phyloP scores from a whole-genome alignment of 441 rosid species.

The Arabidopsis lyrata region DNA sequence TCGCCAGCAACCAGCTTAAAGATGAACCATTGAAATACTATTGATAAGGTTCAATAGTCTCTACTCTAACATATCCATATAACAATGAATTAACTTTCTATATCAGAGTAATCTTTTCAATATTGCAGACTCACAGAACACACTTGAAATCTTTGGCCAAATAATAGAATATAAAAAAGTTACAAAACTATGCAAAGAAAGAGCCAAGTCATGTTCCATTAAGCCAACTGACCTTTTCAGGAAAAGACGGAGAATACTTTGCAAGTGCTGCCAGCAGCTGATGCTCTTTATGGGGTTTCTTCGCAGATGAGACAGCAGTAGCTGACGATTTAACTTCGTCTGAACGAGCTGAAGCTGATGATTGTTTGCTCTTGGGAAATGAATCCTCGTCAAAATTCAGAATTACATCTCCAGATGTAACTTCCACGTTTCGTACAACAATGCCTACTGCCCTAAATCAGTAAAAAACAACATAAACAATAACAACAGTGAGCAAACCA shows the following conservation, averaged over 20 bases:
- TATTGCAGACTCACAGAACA: conserved; percentile 19
- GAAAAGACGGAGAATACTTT: conserved; percentile 72
- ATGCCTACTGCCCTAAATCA: conserved; percentile 83
- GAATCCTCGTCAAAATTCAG: conserved; percentile 80
- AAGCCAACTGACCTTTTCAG: conserved; percentile 79
- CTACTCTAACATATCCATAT: conserved; percentile 2
- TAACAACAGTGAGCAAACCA: conserved; percentile 24
- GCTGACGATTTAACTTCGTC: conserved; percentile 47
- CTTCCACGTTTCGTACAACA: conserved; percentile 68
- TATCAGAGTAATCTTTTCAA: conserved; percentile 10
- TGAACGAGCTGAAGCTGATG: conserved; percentile 51
- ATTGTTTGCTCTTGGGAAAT: conserved; percentile 63
- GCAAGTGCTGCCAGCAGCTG: conserved; percentile 58
- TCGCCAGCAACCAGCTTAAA: neutral
- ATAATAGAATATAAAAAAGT: neutral
- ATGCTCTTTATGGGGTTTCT: conserved; percentile 57
- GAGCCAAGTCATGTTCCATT: conserved; percentile 13
- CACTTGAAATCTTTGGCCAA: conserved; percentile 9
- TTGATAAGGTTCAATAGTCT: neutral
- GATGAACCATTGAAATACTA: neutral
- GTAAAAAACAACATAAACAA: conserved; percentile 22
- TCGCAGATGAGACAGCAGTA: conserved; percentile 50
- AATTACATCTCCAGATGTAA: conserved; percentile 74
- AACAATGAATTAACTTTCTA: conserved; percentile 9
- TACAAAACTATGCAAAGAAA: neutral